These are phyloP conservation scores for Aureobasidium musti DNA, from an alignment of 2,329 filamentous ascomycete genomes.

Conservation along the genomic window DNA sequence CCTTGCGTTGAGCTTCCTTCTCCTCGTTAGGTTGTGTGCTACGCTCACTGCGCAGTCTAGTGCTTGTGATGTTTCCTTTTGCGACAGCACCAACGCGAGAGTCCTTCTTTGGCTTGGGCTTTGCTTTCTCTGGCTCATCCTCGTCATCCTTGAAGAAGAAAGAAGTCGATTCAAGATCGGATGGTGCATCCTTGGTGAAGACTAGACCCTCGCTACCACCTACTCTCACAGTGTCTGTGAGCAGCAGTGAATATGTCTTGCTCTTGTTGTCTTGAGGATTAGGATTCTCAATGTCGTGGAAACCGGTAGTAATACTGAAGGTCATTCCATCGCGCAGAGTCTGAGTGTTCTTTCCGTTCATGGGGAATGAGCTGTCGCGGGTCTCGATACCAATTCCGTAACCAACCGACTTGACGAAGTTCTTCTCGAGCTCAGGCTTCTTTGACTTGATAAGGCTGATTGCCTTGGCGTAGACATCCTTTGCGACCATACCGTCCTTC, in stretches of 20 bases:
- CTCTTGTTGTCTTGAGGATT: conserved; percentile 87
- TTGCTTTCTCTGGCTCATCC: conserved; percentile 81
- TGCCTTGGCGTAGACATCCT: conserved; percentile 91
- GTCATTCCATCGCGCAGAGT: conserved; percentile 96
- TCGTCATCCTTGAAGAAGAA: conserved; percentile 96
- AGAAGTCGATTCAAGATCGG: conserved; percentile 88
- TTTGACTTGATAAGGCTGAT: conserved; percentile 77
- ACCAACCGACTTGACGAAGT: conserved; percentile 90
- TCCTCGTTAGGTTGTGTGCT: conserved; percentile 87
- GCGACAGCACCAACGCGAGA: conserved; percentile 81
- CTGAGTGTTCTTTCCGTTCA: conserved; percentile 84
- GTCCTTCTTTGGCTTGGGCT: conserved; percentile 83
- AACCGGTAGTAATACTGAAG: conserved; percentile 82
- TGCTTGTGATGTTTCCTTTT: conserved; percentile 93
- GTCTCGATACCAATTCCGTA: conserved; percentile 92
- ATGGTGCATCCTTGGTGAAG: conserved; percentile 90
- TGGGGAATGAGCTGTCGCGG: conserved; percentile 75
- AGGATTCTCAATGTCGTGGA: conserved; percentile 85
- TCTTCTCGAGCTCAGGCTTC: conserved; percentile 92
- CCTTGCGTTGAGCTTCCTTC: conserved; percentile 79
- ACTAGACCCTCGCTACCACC: conserved; percentile 75
- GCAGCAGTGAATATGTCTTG: conserved; percentile 82
- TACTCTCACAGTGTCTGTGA: conserved; percentile 92
- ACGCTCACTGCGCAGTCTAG: conserved; percentile 86
- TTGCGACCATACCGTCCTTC: conserved; percentile 79